A percentile compares a stretch with the other conserved stretches of the same genome.
phyloP scores from a whole-genome alignment of 1,284 basidiomycete genomes.

The Marasmius oreades region DNA sequence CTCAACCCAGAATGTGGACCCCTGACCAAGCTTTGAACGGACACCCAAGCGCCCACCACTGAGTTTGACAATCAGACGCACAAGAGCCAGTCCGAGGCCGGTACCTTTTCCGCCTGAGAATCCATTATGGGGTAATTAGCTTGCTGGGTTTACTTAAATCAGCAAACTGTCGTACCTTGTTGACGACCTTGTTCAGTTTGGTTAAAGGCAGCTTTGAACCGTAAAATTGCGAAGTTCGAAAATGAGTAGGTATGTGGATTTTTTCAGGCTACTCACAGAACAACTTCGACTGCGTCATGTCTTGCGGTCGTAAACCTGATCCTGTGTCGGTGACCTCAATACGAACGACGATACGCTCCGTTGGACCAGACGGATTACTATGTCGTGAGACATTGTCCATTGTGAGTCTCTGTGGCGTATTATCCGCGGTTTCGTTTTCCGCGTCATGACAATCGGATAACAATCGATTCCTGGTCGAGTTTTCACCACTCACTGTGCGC shows the following conservation, averaged over 20 bases:
- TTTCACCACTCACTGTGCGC: neutral
- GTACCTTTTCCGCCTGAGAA: slow-evolving; percentile 75
- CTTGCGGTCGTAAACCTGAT: slow-evolving; percentile 66
- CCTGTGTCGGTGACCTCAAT: slow-evolving; percentile 78
- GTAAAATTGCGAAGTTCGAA: neutral
- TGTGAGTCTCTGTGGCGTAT: slow-evolving; percentile 22
- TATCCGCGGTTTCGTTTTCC: slow-evolving; percentile 1
- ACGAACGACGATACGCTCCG: slow-evolving; percentile 58
- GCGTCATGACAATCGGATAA: neutral
- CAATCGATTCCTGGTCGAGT: neutral
- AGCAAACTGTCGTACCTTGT: slow-evolving; percentile 58
- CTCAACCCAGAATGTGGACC: slow-evolving; percentile 81
- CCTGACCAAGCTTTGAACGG: slow-evolving; percentile 54
- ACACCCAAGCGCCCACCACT: slow-evolving; percentile 80
- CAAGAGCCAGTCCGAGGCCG: slow-evolving; percentile 83
- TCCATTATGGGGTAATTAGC: neutral
- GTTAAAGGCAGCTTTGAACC: slow-evolving; percentile 58
- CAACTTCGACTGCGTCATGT: slow-evolving; percentile 72
- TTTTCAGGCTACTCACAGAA: slow-evolving; percentile 53
- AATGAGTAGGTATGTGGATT: neutral
- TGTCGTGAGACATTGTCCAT: slow-evolving; percentile 32
- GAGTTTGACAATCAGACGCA: slow-evolving; percentile 86
- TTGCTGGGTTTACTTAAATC: neutral
- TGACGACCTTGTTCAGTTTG: slow-evolving; percentile 79
- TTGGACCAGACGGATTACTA: slow-evolving; percentile 21